phyloP scores from a whole-genome alignment of 495 filamentous ascomycete species.

The Podospora australis region DNA sequence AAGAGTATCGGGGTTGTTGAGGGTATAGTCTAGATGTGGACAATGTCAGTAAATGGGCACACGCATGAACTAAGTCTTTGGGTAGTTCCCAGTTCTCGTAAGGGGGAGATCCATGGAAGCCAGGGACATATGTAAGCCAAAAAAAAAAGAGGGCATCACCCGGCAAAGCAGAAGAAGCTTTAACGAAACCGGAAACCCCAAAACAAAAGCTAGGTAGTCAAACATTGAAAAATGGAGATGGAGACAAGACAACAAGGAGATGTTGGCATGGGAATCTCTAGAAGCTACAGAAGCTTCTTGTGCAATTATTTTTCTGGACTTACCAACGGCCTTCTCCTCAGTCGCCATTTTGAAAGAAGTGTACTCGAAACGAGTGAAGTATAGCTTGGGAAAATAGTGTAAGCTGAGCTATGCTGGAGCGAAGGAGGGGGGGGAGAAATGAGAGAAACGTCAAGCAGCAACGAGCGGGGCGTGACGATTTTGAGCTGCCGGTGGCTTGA shows the following conservation, averaged over 20 bases:
- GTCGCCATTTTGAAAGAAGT: slow-evolving; percentile 27
- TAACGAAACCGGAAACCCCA: not conserved
- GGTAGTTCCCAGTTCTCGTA: not conserved
- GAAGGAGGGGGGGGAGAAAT: slow-evolving; percentile 11
- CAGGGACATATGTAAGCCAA: too few relatives aligned
- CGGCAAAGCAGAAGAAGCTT: too few relatives aligned
- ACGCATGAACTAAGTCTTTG: slow-evolving; percentile 2
- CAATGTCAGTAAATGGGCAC: not conserved
- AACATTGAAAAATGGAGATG: slow-evolving; percentile 2
- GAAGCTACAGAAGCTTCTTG: not conserved
- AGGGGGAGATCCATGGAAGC: too few relatives aligned
- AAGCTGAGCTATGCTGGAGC: not conserved
- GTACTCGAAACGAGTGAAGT: slow-evolving; percentile 3
- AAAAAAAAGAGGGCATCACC: too few relatives aligned
- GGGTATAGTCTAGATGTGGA: slow-evolving; percentile 66
- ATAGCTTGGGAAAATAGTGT: not conserved
- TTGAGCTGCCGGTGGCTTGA: slow-evolving; percentile 25
- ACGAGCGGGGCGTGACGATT: slow-evolving; percentile 21
- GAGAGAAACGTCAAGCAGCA: slow-evolving; percentile 10
- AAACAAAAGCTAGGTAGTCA: not conserved
- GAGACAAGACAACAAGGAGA: not conserved
- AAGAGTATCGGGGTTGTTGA: slow-evolving; percentile 93
- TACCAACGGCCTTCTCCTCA: slow-evolving; percentile 37
- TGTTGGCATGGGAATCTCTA: too few relatives aligned
- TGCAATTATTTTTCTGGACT: slow-evolving; percentile 13